Evolutionary conservation across 2,329 filamentous ascomycete genomes (phyloP).

Genomic region (Phoma herbarum): DNA sequence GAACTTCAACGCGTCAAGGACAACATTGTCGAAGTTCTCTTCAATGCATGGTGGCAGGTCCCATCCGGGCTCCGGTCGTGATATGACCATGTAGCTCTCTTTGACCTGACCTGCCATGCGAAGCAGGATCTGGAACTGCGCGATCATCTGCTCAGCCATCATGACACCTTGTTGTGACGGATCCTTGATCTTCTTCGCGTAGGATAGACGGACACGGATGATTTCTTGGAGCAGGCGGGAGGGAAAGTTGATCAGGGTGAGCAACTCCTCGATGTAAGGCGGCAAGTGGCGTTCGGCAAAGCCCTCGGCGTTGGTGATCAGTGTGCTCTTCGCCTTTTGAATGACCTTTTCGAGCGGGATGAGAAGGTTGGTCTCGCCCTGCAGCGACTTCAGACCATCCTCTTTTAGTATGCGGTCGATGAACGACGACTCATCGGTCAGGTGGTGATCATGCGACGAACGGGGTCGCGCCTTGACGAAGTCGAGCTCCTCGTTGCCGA

Average conservation of each 20-base stretch:
- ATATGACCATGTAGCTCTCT: conserved; percentile 82
- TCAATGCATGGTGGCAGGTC: conserved; percentile 95
- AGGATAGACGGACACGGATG: conserved; percentile 87
- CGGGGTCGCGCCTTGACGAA: conserved; percentile 79
- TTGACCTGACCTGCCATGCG: conserved; percentile 94
- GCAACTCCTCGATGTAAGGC: conserved; percentile 93
- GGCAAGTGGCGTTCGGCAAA: conserved; percentile 92
- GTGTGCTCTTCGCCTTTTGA: conserved; percentile 88
- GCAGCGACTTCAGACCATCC: conserved; percentile 89
- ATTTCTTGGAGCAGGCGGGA: conserved; percentile 96
- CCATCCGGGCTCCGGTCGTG: conserved; percentile 90
- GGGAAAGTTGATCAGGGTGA: conserved; percentile 96
- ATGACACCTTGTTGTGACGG: conserved; percentile 89
- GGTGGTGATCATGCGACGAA: conserved; percentile 73
- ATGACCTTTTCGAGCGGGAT: conserved; percentile 85
- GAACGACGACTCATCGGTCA: conserved; percentile 91
- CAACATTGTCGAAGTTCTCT: conserved; percentile 91
- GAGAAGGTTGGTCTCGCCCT: conserved; percentile 85
- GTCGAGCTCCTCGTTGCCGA: conserved; percentile 93
- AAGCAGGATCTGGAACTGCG: conserved; percentile 92
- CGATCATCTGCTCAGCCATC: conserved; percentile 97
- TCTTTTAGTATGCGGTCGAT: conserved; percentile 95
- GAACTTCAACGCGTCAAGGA: conserved; percentile 92
- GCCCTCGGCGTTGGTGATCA: conserved; percentile 83
- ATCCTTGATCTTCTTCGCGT: conserved; percentile 95